These are phyloP conservation scores for Neurospora sp. DNA, from an alignment of 495 filamentous ascomycete genomes.

Conservation along the genomic window DNA sequence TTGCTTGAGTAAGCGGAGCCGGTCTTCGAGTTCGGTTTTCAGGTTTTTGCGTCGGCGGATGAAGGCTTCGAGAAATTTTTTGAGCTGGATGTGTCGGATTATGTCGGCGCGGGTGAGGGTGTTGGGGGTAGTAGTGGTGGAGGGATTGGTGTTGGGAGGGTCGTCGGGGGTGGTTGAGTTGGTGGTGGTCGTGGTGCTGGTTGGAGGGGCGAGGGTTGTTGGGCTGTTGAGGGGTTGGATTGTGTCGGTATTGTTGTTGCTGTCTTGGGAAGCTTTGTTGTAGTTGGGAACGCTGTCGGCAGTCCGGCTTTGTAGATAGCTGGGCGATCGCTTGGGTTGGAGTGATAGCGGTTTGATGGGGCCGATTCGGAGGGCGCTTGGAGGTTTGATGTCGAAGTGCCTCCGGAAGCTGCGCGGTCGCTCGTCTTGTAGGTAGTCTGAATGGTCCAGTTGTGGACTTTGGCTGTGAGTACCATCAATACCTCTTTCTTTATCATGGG, in stretches of 20 bases:
- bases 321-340: background rate
- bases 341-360: background rate
- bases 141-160: background rate
- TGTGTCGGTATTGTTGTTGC: background rate
- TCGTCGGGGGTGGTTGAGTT: background rate
- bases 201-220: background rate
- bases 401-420: background rate
- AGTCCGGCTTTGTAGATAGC: background rate
- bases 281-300: background rate
- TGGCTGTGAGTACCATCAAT: too few relatives aligned
- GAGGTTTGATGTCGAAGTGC: background rate
- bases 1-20: background rate
- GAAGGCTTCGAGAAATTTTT: background rate
- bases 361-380: background rate
- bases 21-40: background rate
- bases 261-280: background rate
- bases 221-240: background rate
- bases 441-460: too few relatives aligned
- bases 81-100: background rate
- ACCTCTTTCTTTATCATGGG: too few relatives aligned
- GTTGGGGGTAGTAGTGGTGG: background rate
- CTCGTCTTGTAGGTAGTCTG: too few relatives aligned
- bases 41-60: background rate
- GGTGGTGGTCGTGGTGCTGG: background rate
- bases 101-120: background rate